Evolutionary conservation across 129 eudicot genomes (phyloP), one percentile per base, ranked within the genome.

Genomic region (Solidago caesia): DNA sequence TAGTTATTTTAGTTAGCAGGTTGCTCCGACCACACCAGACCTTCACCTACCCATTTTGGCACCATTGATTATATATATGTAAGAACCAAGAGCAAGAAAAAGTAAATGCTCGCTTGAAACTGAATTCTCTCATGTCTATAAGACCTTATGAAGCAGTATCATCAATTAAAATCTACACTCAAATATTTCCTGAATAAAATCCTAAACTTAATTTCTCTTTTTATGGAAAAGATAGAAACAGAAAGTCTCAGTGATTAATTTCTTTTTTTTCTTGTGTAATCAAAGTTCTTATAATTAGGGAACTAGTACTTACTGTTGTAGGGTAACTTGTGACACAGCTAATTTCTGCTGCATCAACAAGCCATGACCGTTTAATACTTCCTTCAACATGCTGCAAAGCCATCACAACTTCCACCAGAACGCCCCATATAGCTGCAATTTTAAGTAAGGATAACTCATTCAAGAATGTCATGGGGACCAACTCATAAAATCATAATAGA

Each of bases 241-340:
- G 9, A 2, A 62, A 62, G 67, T 61, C 27, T 58, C 15, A 8
- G 6, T 25, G 1, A 58, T 16, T 49, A 69, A 69, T 69, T 13
- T 69, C 14, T n/a, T 9, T 9, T 55, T 56, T 25, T 33, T 3
- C 39, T 33, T 12, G 33, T 48, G 42, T 26, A 33, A 44, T 39
- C 57, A 25, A 21, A 58, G 67, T 13, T 48, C 67, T 60, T 13
- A 29, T 13, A 21, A 45, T 7, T 27, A 71, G 61, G 12, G 57
- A 16, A 59, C 26, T n/a, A 26, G 76, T 62, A 52, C 86, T 39
- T 83, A 90, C 98, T 71, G 97, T 94, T 12, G 87, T 82, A 43
- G 97, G 99, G 84, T 78, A 77, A 48, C 84, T 84, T 56, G 96
- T 87, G 53, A 90, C 88, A 44, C 97, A 94, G 77, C 95, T 88